Conservation (phyloP, 2,329 filamentous ascomycete genomes). For the Aspergillus spinulosporus region DNA sequence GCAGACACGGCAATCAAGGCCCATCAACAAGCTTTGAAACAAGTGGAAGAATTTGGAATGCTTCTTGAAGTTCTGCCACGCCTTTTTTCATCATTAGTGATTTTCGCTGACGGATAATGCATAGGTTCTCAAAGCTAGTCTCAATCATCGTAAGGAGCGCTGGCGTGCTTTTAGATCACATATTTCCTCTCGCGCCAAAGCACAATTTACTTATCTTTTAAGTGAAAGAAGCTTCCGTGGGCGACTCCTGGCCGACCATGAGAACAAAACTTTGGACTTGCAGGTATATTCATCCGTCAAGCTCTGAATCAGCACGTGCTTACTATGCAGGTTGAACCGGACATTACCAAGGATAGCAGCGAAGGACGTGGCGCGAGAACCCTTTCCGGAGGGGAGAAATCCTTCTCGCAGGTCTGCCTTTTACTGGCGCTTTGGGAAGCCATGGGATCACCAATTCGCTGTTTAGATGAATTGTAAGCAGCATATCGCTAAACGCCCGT, state of each 20-base stretch:
- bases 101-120: constrained; percentile 5
- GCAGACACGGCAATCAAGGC: constrained; percentile 38
- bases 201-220: constrained; percentile 84
- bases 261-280: constrained; percentile 71
- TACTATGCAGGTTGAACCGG: constrained; percentile 58
- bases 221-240: constrained; percentile 88
- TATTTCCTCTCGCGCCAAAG: constrained; percentile 82
- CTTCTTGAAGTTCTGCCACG: constrained; percentile 40
- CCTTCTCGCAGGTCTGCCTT: constrained; percentile 94
- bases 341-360: constrained; percentile 66
- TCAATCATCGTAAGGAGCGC: constrained; percentile 68
- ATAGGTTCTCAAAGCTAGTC: constrained; percentile 58
- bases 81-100: background rate
- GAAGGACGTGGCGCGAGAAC: constrained; percentile 84
- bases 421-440: constrained; percentile 94
- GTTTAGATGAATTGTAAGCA: constrained; percentile 83
- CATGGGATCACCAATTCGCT: constrained; percentile 93
- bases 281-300: constrained; percentile 51
- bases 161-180: constrained; percentile 80
- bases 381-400: constrained; percentile 93
- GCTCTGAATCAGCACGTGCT: constrained; percentile 2
- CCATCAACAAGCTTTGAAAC: constrained; percentile 38
- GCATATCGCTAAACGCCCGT: background rate
- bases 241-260: constrained; percentile 75
- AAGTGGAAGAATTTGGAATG: constrained; percentile 40